Evolutionary conservation across 2,329 filamentous ascomycete species (phyloP).

Genomic region (Penicillium sp.): DNA sequence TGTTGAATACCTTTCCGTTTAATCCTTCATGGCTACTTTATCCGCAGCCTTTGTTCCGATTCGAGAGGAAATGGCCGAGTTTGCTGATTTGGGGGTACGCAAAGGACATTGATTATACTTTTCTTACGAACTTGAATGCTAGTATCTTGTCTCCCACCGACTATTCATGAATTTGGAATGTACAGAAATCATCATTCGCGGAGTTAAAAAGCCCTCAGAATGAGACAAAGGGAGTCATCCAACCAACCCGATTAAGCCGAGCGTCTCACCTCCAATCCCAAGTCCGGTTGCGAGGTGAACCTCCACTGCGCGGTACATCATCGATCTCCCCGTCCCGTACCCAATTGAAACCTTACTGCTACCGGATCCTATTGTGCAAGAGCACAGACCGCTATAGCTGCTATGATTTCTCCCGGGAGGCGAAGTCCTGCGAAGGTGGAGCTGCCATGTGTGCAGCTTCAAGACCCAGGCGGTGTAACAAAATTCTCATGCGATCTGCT

Average conservation of each 20-base stretch:
- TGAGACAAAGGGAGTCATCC: constrained; percentile 14
- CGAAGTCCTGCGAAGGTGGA: constrained; percentile 1
- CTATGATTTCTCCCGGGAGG: not conserved
- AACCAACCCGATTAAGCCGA: constrained; percentile 4
- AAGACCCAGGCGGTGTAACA: constrained; percentile 22
- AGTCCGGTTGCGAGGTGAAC: constrained; percentile 1
- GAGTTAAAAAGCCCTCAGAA: not conserved
- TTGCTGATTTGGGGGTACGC: not conserved
- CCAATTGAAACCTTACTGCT: constrained; percentile 16
- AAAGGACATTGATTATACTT: not conserved
- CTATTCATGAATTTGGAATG: not conserved
- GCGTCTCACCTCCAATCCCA: not conserved
- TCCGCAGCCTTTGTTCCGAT: not conserved
- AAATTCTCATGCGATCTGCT: constrained; percentile 4
- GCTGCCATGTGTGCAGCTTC: constrained; percentile 22
- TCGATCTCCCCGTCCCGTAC: constrained; percentile 7
- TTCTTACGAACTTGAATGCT: not conserved
- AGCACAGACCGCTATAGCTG: constrained; percentile 6
- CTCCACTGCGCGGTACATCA: constrained; percentile 21
- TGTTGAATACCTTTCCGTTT: not conserved
- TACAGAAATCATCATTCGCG: not conserved
- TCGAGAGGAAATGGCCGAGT: not conserved
- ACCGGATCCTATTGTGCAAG: not conserved
- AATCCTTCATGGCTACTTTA: not conserved
- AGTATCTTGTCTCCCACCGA: not conserved